phyloP scores from a whole-genome alignment of 2,329 filamentous ascomycete species.

The Penicillium sp. region DNA sequence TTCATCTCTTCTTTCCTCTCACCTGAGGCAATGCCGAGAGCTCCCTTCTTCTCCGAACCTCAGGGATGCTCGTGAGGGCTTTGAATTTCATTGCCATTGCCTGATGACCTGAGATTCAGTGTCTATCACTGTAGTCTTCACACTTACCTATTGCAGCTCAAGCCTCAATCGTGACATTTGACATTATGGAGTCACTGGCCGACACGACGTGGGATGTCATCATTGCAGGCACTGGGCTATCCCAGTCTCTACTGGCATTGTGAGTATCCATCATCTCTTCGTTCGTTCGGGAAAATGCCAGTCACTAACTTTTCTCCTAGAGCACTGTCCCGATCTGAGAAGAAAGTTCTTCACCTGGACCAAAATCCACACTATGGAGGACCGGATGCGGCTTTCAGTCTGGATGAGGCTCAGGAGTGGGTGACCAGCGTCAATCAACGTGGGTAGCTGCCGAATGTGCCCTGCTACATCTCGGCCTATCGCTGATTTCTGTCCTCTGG shows the following conservation, averaged over 20 bases:
- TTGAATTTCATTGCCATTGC: neutral
- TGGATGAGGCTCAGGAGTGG: constrained; percentile 82
- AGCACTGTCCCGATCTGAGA: constrained; percentile 87
- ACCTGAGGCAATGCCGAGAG: neutral
- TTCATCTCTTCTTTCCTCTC: constrained; percentile 12
- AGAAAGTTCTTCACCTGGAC: constrained; percentile 90
- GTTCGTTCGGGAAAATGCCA: constrained; percentile 12
- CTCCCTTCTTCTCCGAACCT: neutral
- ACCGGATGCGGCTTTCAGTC: constrained; percentile 79
- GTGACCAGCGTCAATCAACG: constrained; percentile 52
- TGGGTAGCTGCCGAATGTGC: constrained; percentile 26
- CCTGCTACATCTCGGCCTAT: constrained; percentile 13
- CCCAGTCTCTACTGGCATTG: constrained; percentile 80
- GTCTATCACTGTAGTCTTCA: constrained; percentile 17
- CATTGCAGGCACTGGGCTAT: constrained; percentile 76
- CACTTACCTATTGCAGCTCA: constrained; percentile 27
- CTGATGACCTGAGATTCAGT: constrained; percentile 20
- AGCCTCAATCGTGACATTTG: constrained; percentile 13
- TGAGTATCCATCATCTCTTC: constrained; percentile 46
- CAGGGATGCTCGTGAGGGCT: constrained; percentile 7
- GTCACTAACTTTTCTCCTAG: constrained; percentile 64
- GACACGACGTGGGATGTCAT: constrained; percentile 79
- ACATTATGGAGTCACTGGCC: constrained; percentile 71
- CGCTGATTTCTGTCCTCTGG: constrained; percentile 31
- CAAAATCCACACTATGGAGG: constrained; percentile 87